A percentile compares a stretch with the other conserved stretches of the same genome.
phyloP scores from a whole-genome alignment of 108 stramenopile species.

The Nitzschia inconspicua region DNA sequence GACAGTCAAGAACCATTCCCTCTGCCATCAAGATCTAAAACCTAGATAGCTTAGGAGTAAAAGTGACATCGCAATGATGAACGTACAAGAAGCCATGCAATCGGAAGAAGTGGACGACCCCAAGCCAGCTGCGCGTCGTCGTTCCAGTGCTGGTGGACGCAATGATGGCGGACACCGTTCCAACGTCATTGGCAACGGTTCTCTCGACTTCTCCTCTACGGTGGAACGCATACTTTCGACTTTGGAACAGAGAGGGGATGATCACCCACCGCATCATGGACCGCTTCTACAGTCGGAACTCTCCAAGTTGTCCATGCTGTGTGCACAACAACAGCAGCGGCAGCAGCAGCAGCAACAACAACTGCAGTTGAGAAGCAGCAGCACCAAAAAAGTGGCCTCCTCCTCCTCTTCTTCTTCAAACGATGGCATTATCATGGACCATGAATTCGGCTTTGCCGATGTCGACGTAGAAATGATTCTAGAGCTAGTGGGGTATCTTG shows the following conservation, averaged over 20 bases:
- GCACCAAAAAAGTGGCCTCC: not conserved
- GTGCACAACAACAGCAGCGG: not conserved
- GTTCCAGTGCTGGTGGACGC: not conserved
- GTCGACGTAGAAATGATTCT: conserved; percentile 24
- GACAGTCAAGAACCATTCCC: too few relatives aligned
- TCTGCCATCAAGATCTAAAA: not conserved
- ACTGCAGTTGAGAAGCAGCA: not conserved
- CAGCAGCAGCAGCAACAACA: not conserved
- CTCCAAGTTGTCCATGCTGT: conserved; percentile 9
- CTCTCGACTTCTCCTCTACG: not conserved
- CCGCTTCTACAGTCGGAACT: conserved; percentile 1
- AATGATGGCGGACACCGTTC: not conserved
- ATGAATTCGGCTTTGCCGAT: conserved; percentile 26
- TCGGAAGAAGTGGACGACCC: not conserved
- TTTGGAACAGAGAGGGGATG: conserved; percentile 11
- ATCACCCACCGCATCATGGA: not conserved
- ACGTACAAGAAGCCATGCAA: not conserved
- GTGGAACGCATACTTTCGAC: conserved; percentile 19
- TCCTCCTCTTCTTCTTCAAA: not conserved
- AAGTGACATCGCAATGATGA: not conserved
- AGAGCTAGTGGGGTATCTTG: conserved; percentile 26
- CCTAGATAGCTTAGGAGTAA: not conserved
- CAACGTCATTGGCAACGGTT: not conserved
- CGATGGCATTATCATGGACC: conserved; percentile 1
- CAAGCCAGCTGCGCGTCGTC: not conserved